A percentile compares a stretch with the other conserved stretches of the same genome.
Evolutionary conservation across 805 yeast genomes (phyloP).

Genomic region (Myxozyma vanderwaltii): DNA sequence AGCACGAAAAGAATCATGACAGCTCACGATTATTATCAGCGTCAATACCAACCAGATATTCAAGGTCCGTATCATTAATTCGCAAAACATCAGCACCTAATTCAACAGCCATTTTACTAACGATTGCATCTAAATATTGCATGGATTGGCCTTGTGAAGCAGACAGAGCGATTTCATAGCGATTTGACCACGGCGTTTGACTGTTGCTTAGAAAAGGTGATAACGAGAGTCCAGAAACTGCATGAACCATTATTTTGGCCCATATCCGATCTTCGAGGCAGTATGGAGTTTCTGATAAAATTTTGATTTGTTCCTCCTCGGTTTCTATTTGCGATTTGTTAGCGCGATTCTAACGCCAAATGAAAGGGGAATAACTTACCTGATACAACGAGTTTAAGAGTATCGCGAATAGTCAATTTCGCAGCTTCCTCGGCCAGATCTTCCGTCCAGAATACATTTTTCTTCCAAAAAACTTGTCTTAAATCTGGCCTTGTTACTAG

Average conservation of each 20-base stretch:
- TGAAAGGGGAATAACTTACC: neutral
- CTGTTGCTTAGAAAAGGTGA: neutral
- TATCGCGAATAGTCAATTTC: neutral
- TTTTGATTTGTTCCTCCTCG: constrained; percentile 9
- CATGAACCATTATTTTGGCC: constrained; percentile 9
- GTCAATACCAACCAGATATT: constrained; percentile 18
- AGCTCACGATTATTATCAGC: neutral
- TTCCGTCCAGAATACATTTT: constrained; percentile 17
- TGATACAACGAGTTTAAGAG: constrained; percentile 10
- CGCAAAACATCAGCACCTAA: constrained; percentile 24
- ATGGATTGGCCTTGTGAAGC: constrained; percentile 30
- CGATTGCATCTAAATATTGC: constrained; percentile 25
- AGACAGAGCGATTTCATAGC: constrained; percentile 12
- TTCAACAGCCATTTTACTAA: constrained; percentile 18
- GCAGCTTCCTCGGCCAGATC: constrained; percentile 3
- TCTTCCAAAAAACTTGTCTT: neutral
- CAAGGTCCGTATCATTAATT: constrained; percentile 23
- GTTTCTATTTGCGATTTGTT: too few relatives aligned
- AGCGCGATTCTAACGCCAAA: neutral
- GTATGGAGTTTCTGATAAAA: constrained; percentile 13
- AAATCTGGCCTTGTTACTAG: constrained; percentile 3
- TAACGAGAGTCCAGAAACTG: constrained; percentile 8
- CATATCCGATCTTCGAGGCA: constrained; percentile 21
- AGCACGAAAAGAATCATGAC: neutral
- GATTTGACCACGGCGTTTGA: constrained; percentile 18